Conservation (phyloP, 2,329 filamentous ascomycete genomes). For the Cladosporium phlei region DNA sequence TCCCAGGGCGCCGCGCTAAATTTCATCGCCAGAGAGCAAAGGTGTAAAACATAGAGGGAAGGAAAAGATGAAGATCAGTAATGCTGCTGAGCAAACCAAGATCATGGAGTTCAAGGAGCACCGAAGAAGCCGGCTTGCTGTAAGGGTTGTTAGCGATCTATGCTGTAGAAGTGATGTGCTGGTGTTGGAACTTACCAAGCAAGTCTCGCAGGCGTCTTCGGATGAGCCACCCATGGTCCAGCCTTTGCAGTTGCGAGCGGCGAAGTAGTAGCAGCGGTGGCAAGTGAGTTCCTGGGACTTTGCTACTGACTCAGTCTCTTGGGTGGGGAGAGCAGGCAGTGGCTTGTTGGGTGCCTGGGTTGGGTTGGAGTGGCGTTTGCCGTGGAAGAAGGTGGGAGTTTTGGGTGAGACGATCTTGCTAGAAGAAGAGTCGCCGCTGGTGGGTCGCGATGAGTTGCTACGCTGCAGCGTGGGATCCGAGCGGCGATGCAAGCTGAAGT, state of each 20-base stretch:
- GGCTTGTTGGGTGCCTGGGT: conserved; percentile 14
- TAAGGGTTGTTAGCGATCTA: conserved; percentile 11
- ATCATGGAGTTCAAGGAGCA: conserved; percentile 4
- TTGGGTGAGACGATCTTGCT: conserved; percentile 4
- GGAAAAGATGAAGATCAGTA: not conserved
- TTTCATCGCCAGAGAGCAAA: not conserved
- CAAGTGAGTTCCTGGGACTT: conserved; percentile 28
- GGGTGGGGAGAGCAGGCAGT: conserved; percentile 15
- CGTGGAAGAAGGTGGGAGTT: conserved; percentile 1
- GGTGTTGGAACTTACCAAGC: conserved; percentile 17
- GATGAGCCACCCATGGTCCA: conserved; percentile 31
- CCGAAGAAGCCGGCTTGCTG: conserved; percentile 32
- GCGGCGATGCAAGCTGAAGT: conserved; percentile 5
- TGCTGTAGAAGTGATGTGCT: not conserved
- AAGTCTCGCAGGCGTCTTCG: conserved; percentile 32
- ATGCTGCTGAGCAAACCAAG: too few species aligned
- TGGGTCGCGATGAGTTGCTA: conserved; percentile 5
- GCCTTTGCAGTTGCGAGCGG: conserved; percentile 33
- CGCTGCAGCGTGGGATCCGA: conserved; percentile 2
- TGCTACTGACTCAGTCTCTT: conserved; percentile 8
- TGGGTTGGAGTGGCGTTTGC: conserved; percentile 7
- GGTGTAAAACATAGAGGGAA: not conserved
- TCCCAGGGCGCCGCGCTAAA: conserved; percentile 6
- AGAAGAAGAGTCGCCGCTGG: conserved; percentile 2
- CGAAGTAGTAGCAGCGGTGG: conserved; percentile 34